Percentiles rank a stretch among this genome's conserved stretches.
These are phyloP conservation scores for Globisporangium mamillatum DNA, from an alignment of 352 stramenopile species.

Conservation along the genomic window DNA sequence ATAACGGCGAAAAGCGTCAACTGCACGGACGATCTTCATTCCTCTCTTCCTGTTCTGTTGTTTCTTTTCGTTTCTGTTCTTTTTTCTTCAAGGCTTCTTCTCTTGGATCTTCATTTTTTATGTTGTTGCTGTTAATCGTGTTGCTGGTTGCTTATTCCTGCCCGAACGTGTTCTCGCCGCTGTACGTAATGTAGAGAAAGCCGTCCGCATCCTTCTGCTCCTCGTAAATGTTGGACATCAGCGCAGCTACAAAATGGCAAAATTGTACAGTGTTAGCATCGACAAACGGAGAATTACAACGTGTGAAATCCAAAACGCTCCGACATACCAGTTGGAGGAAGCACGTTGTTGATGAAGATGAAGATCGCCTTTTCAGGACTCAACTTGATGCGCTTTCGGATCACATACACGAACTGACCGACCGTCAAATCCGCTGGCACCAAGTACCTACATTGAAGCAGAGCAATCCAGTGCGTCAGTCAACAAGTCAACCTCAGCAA, in stretches of 20 bases:
- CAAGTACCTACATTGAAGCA: constrained; percentile 67
- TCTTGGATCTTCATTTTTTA: constrained; percentile 3
- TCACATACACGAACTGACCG: constrained; percentile 99
- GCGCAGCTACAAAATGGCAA: constrained; percentile 52
- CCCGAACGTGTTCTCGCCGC: constrained; percentile 99
- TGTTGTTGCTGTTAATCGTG: constrained; percentile 7
- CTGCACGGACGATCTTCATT: constrained; percentile 12
- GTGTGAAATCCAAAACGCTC: neutral
- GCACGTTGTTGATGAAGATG: constrained; percentile 99
- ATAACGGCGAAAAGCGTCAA: constrained; percentile 2
- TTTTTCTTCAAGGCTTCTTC: neutral
- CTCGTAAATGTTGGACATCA: constrained; percentile 99
- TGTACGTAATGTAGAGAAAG: constrained; percentile 99
- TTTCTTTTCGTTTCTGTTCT: constrained; percentile 2
- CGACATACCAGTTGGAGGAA: constrained; percentile 90
- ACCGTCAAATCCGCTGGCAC: constrained; percentile 97
- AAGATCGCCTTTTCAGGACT: constrained; percentile 97
- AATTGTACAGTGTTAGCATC: constrained; percentile 3
- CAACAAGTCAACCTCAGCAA: neutral
- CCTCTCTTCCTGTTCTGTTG: constrained; percentile 9
- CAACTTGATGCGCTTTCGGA: constrained; percentile 99
- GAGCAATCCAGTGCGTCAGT: neutral
- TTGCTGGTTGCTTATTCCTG: constrained; percentile 43
- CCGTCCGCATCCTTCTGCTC: constrained; percentile 98
- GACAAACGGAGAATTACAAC: neutral